These are phyloP conservation scores for Podila minutissima DNA, from an alignment of 192 early-diverging fungal species.

Conservation along the genomic window DNA sequence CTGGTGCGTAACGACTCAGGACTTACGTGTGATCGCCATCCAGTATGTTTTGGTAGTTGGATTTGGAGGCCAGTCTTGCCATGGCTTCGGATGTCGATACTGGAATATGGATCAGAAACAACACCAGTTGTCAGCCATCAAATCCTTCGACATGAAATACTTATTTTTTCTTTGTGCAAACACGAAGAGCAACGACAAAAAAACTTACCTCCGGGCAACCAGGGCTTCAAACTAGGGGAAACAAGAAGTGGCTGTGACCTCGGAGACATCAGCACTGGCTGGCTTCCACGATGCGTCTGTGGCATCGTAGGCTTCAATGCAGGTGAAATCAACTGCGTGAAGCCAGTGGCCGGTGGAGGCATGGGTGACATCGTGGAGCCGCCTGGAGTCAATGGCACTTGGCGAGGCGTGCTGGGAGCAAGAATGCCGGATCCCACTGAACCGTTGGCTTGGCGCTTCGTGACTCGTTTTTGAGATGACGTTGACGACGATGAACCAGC, in stretches of 20 bases:
- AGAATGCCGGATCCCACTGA: slow-evolving; percentile 17
- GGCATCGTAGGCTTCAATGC: slow-evolving; percentile 43
- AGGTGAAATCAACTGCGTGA: slow-evolving; percentile 31
- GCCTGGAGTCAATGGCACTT: slow-evolving; percentile 24
- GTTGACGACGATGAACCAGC: neutral
- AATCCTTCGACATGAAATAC: too few relatives aligned
- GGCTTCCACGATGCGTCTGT: slow-evolving; percentile 18
- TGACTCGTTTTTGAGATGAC: slow-evolving; percentile 31
- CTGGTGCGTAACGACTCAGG: neutral
- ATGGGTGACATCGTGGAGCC: slow-evolving; percentile 29
- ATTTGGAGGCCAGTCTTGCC: slow-evolving; percentile 59
- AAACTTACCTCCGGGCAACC: slow-evolving; percentile 38
- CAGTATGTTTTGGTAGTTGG: slow-evolving; percentile 88
- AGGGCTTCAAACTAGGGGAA: slow-evolving; percentile 40
- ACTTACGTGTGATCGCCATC: slow-evolving; percentile 86
- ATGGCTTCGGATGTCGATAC: slow-evolving; percentile 45
- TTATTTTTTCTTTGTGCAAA: neutral
- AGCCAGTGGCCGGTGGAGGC: slow-evolving; percentile 42
- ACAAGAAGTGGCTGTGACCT: slow-evolving; percentile 35
- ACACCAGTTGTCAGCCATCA: neutral
- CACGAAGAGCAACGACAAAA: slow-evolving; percentile 6
- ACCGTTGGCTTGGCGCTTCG: slow-evolving; percentile 37
- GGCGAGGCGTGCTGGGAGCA: slow-evolving; percentile 36
- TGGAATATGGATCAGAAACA: slow-evolving; percentile 37
- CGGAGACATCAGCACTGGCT: slow-evolving; percentile 24